Base-by-base conservation (phyloP, 2,329 filamentous ascomycete species). In the Neophaeococcomyces mojaviensis region DNA sequence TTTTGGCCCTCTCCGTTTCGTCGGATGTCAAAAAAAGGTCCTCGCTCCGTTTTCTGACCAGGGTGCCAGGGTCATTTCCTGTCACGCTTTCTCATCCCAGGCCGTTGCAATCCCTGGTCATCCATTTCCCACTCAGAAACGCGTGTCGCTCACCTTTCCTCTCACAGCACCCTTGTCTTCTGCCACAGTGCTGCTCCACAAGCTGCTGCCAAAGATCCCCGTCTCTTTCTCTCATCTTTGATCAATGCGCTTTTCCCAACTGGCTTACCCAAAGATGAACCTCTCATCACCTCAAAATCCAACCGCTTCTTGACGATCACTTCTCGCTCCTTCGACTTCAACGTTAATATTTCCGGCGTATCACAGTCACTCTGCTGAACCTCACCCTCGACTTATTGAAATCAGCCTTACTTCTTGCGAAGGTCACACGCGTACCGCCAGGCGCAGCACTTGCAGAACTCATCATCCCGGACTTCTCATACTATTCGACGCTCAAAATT, bases 171-270 rank as follows among this genome's bases (percentile, higher is more conserved):
- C 22, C 41, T 41, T 36, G 41, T 16, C 22, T 13, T 44, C 33
- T 44, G 41, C 41, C 41, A 44, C 41, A 44, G 24, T 28, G 10
- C 24, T 6, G 10, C 41, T 44, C 41, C 41, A 44, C 41, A 24
- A 10, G 10, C 24, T 37, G 41, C 32, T 35, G 22, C 41, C 37
- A 37, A 44, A n/a, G n/a, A n/a, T n/a, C n/a, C 20, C 37, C 28
- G 18, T 37, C 32, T 33, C 41, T 35, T 22, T 30, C 36, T 30
- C 41, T 28, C 16, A 44, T 43, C 28, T 30, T 30, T 43, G 40
- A 32, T 35, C 28, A 26, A 22, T 30, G 24, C 41, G 20, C 39
- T 18, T 31, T 37, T 37, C 20, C 41, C 19, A 37, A 26, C 24
- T 37, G 22, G 41, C 41, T 37, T 22, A 44, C 18, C 13, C n/a